Percentiles rank a stretch among this genome's conserved stretches.
Evolutionary conservation across 2,329 filamentous ascomycete genomes (phyloP).

Genomic region (Ophiostoma novo-ulmi): DNA sequence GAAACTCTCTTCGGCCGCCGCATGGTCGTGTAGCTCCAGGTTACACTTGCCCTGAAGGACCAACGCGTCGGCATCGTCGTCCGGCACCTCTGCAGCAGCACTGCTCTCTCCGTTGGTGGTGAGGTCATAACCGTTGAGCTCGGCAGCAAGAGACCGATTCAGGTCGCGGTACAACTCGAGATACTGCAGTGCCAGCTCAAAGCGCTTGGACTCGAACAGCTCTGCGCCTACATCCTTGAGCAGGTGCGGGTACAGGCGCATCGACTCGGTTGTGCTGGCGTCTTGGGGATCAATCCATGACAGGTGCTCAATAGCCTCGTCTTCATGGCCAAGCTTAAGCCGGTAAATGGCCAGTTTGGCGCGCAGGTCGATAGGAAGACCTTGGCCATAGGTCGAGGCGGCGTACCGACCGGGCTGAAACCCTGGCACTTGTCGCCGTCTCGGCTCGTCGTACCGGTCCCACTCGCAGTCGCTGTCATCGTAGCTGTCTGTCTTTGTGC

Average conservation of each 20-base stretch:
- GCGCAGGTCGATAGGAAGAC: constrained; percentile 74
- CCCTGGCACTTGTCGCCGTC: constrained; percentile 57
- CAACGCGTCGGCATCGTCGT: constrained; percentile 45
- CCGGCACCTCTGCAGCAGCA: neutral
- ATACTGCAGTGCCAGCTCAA: constrained; percentile 47
- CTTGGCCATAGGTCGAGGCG: constrained; percentile 60
- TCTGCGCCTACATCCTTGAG: constrained; percentile 60
- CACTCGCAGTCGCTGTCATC: constrained; percentile 78
- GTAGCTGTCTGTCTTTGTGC: constrained; percentile 46
- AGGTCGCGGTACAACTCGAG: constrained; percentile 51
- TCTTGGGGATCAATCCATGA: constrained; percentile 64
- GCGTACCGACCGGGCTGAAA: constrained; percentile 55
- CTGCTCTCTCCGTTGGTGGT: neutral
- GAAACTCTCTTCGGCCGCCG: constrained; percentile 72
- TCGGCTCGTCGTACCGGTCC: constrained; percentile 62
- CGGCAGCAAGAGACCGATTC: constrained; percentile 35
- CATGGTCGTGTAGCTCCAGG: constrained; percentile 55
- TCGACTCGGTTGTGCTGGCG: constrained; percentile 41
- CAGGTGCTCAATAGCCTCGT: constrained; percentile 69
- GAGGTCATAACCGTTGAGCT: constrained; percentile 14
- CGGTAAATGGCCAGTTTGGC: constrained; percentile 79
- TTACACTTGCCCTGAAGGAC: constrained; percentile 64
- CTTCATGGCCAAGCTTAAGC: constrained; percentile 60
- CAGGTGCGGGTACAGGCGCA: constrained; percentile 70
- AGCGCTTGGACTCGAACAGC: constrained; percentile 39